These are phyloP conservation scores for Thyridium curvatum DNA, from an alignment of 2,329 filamentous ascomycete species.

Conservation along the genomic window DNA sequence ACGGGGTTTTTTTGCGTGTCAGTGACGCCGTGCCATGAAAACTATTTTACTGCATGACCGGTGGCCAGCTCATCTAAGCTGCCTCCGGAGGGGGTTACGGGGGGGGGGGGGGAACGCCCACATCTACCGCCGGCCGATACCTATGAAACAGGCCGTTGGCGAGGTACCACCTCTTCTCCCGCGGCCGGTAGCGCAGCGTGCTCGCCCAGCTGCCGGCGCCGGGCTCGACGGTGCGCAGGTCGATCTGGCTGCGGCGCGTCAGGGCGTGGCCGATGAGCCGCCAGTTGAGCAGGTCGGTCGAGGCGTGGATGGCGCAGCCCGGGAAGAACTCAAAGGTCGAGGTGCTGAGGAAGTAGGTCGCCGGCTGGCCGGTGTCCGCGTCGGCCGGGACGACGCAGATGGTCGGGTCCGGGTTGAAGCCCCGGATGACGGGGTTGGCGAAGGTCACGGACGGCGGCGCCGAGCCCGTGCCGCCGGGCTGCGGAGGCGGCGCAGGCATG, in stretches of 20 bases:
- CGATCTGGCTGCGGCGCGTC: slow-evolving; percentile 41
- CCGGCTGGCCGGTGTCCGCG: slow-evolving; percentile 14
- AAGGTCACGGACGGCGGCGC: slow-evolving; percentile 11
- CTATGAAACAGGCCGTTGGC: slow-evolving; percentile 36
- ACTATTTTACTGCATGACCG: no score
- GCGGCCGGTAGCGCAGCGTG: slow-evolving; percentile 35
- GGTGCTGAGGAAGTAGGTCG: slow-evolving; percentile 49
- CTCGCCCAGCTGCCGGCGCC: slow-evolving; percentile 43
- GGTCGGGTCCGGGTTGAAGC: slow-evolving; percentile 58
- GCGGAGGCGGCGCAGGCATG: no score
- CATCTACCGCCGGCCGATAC: slow-evolving; percentile 28
- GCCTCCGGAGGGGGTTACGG: no score
- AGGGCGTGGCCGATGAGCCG: slow-evolving; percentile 45
- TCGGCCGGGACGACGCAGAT: slow-evolving; percentile 27
- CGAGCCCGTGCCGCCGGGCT: no score
- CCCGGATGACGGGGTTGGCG: slow-evolving; percentile 48
- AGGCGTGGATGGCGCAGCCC: slow-evolving; percentile 54
- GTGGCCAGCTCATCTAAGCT: no score
- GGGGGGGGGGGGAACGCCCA: no score
- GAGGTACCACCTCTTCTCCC: slow-evolving; percentile 36
- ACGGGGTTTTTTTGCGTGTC: slow-evolving; percentile 1
- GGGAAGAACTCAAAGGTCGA: slow-evolving; percentile 59
- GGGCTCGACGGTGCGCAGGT: slow-evolving; percentile 44
- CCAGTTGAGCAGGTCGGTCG: slow-evolving; percentile 45
- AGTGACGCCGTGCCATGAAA: no score